Evolutionary conservation across 1,139 yeast genomes (phyloP).

Genomic region (Scheffersomyces illinoinensis): DNA sequence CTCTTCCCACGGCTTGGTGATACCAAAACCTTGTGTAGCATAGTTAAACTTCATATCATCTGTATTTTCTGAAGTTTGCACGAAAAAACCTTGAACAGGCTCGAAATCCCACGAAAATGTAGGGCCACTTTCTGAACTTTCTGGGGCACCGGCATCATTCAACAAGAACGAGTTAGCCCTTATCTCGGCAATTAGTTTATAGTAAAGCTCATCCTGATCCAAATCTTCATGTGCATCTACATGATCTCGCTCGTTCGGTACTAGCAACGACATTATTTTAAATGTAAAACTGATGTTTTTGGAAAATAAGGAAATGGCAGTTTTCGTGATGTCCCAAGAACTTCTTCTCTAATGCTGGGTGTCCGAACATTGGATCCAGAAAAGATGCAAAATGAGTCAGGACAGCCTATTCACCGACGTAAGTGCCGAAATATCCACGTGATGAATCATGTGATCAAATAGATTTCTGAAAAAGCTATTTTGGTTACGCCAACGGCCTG

Average conservation of each 20-base stretch:
- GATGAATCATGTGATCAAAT: not conserved
- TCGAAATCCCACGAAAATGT: constrained; percentile 42
- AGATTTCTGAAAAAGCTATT: not conserved
- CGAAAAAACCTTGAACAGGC: constrained; percentile 50
- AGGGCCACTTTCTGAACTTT: constrained; percentile 13
- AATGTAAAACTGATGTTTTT: not conserved
- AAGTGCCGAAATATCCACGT: not conserved
- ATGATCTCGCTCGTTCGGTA: constrained; percentile 32
- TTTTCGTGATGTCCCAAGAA: not conserved
- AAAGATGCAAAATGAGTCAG: not conserved
- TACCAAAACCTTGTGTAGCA: constrained; percentile 49
- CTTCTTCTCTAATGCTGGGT: not conserved
- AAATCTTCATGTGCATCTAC: constrained; percentile 37
- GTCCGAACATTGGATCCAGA: not conserved
- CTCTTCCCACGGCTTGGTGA: constrained; percentile 46
- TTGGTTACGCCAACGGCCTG: not conserved
- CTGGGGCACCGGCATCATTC: constrained; percentile 1
- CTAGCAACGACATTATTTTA: constrained; percentile 26
- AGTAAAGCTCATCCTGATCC: constrained; percentile 32
- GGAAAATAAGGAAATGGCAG: too few species aligned
- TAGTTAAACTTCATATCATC: constrained; percentile 53
- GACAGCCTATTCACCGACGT: not conserved
- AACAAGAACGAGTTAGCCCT: not conserved
- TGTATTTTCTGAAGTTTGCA: constrained; percentile 46
- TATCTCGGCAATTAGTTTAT: constrained; percentile 9